phyloP scores from a whole-genome alignment of 345 rosid genomes.

The Nephelium lappaceum region DNA sequence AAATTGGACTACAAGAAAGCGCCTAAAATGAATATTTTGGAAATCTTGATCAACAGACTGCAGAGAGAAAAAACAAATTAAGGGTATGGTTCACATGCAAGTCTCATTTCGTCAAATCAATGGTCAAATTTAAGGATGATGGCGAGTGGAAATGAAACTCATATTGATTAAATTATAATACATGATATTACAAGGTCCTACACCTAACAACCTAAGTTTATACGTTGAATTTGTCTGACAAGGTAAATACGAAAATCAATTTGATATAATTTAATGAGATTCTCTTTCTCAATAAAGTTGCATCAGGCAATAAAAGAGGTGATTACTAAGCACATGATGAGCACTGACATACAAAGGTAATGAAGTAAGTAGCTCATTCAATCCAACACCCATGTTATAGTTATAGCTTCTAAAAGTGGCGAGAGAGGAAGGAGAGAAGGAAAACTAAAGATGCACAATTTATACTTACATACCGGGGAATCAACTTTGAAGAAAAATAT shows the following conservation, averaged over 20 bases:
- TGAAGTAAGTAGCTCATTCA: neutral
- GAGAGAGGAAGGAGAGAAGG: neutral
- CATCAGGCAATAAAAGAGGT: neutral
- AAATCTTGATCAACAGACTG: neutral
- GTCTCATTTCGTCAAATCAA: neutral
- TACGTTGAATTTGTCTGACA: neutral
- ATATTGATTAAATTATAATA: neutral
- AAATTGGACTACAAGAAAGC: neutral
- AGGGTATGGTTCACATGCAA: neutral
- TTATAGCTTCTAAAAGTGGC: neutral
- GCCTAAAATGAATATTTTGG: neutral
- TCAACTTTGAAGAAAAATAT: conserved; percentile 88
- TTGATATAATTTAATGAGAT: neutral
- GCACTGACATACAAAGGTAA: neutral
- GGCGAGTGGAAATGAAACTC: neutral
- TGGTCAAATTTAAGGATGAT: neutral
- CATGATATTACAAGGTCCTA: neutral
- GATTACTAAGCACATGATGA: neutral
- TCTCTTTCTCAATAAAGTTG: neutral
- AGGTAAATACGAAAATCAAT: neutral
- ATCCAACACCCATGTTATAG: neutral
- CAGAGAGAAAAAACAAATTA: neutral
- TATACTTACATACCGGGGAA: conserved; percentile 50
- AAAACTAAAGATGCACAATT: neutral
- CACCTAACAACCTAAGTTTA: neutral